Evolutionary conservation across 2,329 filamentous ascomycete species (phyloP).

Genomic region (Epicoccum nigrum): DNA sequence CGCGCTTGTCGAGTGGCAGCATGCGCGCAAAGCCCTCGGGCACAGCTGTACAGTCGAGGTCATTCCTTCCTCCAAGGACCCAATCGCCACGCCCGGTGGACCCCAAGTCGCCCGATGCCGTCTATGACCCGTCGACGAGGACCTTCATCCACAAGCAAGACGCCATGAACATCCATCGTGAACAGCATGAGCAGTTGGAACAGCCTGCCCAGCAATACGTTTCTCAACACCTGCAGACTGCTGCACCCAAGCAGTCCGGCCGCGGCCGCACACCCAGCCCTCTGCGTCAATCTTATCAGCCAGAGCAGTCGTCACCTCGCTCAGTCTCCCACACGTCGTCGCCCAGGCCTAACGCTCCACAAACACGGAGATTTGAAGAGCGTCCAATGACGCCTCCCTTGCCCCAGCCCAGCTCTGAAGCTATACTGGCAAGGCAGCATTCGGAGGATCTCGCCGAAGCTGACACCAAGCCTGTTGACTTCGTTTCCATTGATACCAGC

Average conservation of each 20-base stretch:
- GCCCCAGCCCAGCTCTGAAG: conserved; percentile 5
- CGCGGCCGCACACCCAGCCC: conserved; percentile 28
- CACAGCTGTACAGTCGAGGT: conserved; percentile 49
- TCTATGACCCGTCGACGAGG: conserved; percentile 47
- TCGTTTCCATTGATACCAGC: conserved; percentile 21
- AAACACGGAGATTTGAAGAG: conserved; percentile 12
- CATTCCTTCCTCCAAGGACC: conserved; percentile 19
- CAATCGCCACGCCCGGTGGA: conserved; percentile 37
- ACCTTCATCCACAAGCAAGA: conserved; percentile 47
- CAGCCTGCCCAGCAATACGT: conserved; percentile 29
- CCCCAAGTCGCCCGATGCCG: conserved; percentile 45
- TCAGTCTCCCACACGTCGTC: conserved; percentile 17
- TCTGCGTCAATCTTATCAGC: conserved; percentile 21
- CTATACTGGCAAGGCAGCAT: conserved; percentile 18
- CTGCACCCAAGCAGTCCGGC: conserved; percentile 14
- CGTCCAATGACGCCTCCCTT: conserved; percentile 13
- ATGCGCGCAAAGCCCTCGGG: conserved; percentile 58
- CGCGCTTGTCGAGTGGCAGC: conserved; percentile 57
- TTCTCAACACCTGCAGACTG: conserved; percentile 25
- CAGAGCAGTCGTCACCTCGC: conserved; percentile 17
- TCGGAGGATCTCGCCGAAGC: conserved; percentile 56
- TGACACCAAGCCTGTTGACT: conserved; percentile 30
- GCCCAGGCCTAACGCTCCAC: conserved; percentile 5
- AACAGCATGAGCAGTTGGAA: conserved; percentile 36
- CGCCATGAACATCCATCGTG: conserved; percentile 43